phyloP scores from a whole-genome alignment of 108 stramenopile genomes.

The Thalassiosira profunda region DNA sequence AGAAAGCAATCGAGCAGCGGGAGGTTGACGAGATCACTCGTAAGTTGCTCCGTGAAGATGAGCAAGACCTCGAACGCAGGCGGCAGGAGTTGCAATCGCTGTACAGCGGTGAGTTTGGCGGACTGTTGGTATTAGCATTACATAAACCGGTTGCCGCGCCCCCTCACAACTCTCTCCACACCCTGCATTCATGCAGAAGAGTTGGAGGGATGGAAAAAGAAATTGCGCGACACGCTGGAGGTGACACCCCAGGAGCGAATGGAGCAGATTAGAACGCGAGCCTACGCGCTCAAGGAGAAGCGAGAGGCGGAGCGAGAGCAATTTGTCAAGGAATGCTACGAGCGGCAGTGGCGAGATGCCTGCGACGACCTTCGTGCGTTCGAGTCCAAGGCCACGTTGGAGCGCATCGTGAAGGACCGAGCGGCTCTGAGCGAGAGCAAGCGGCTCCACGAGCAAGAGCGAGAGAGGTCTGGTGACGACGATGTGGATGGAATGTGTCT shows the following conservation, averaged over 20 bases:
- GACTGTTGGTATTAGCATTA: too few relatives aligned
- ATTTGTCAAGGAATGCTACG: conserved; percentile 62
- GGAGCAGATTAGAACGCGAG: conserved; percentile 41
- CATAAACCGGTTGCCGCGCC: too few relatives aligned
- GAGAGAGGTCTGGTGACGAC: neutral
- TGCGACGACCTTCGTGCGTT: conserved; percentile 75
- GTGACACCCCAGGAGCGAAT: conserved; percentile 50
- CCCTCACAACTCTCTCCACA: too few relatives aligned
- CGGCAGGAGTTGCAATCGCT: conserved; percentile 29
- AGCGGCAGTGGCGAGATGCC: conserved; percentile 67
- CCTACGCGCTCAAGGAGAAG: conserved; percentile 34
- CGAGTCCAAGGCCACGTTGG: conserved; percentile 52
- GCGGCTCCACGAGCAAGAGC: neutral
- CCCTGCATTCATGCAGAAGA: too few relatives aligned
- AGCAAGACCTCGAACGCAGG: conserved; percentile 15
- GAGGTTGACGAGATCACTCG: conserved; percentile 11
- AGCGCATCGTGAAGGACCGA: conserved; percentile 43
- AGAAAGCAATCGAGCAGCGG: conserved; percentile 25
- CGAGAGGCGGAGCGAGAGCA: conserved; percentile 47
- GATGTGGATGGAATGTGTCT: conserved; percentile 6
- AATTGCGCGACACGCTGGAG: conserved; percentile 7
- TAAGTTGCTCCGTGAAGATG: conserved; percentile 15
- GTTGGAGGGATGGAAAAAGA: conserved; percentile 38
- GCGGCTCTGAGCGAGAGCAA: conserved; percentile 18
- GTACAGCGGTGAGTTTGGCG: conserved; percentile 36